Conservation (phyloP, 2,329 filamentous ascomycete genomes). For the Claviceps humidiphila region DNA sequence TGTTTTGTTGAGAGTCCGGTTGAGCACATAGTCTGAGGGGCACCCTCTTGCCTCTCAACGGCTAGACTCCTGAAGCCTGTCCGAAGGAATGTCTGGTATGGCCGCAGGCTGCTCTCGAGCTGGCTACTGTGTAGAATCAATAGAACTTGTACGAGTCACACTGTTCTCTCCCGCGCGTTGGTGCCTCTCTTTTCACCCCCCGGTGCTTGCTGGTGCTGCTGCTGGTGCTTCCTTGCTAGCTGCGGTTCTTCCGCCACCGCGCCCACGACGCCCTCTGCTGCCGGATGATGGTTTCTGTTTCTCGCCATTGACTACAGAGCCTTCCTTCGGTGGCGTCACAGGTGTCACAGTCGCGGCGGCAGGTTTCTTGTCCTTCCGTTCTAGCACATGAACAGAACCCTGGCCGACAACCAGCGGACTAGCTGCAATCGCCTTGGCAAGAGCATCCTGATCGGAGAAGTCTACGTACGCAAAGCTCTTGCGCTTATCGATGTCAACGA, state of each 20-base stretch:
- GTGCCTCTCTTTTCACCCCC: constrained; percentile 5
- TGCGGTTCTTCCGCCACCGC: constrained; percentile 14
- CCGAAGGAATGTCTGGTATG: not conserved
- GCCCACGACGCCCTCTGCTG: constrained; percentile 19
- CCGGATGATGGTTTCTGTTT: constrained; percentile 15
- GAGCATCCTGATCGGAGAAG: constrained; percentile 58
- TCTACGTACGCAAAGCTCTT: constrained; percentile 93
- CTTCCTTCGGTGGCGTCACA: constrained; percentile 7
- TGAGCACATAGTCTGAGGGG: too few species aligned
- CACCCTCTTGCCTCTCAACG: too few species aligned
- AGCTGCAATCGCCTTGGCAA: constrained; percentile 68
- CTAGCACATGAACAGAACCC: constrained; percentile 74
- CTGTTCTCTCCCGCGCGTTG: not conserved
- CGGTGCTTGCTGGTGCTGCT: constrained; percentile 4
- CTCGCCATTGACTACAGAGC: not conserved
- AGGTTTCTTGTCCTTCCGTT: constrained; percentile 53
- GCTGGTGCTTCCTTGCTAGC: constrained; percentile 1
- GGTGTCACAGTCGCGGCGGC: constrained; percentile 8
- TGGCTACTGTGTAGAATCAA: constrained; percentile 2
- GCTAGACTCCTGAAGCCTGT: too few species aligned
- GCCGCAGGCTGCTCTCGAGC: not conserved
- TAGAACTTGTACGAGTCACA: not conserved
- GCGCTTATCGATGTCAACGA: constrained; percentile 84
- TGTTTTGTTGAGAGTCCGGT: not conserved
- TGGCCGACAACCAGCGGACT: constrained; percentile 75